Percentiles rank a stretch among this genome's conserved stretches.
These are phyloP conservation scores for Lentinula sp. DNA, from an alignment of 768 basidiomycete species.

Conservation along the genomic window DNA sequence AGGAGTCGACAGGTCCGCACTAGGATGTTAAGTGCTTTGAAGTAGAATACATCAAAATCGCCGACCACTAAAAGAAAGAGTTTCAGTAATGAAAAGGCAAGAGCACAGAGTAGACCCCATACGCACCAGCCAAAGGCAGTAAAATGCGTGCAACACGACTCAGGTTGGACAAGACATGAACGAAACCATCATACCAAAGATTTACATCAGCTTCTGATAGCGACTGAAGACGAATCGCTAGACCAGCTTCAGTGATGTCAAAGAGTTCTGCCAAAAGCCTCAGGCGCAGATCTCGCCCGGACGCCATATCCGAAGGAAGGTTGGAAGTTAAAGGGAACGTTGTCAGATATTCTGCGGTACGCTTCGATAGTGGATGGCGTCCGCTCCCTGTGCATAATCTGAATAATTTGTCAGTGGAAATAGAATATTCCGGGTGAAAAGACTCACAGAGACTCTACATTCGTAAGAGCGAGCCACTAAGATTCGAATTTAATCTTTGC, in stretches of 20 bases:
- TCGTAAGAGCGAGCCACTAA: conserved; percentile 29
- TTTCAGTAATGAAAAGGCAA: not conserved
- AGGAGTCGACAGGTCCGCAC: conserved; percentile 4
- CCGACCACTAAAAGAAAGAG: conserved; percentile 2
- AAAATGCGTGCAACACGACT: conserved; percentile 11
- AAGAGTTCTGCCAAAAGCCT: conserved; percentile 25
- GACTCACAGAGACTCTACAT: conserved; percentile 27
- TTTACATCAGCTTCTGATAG: conserved; percentile 19
- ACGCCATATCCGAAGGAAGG: conserved; percentile 15
- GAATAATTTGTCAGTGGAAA: not conserved
- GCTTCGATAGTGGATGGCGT: conserved; percentile 28
- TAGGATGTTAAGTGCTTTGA: conserved; percentile 1
- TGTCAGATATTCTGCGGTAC: conserved; percentile 17
- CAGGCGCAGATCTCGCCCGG: conserved; percentile 26
- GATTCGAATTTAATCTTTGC: conserved; percentile 4
- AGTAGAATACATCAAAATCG: conserved; percentile 8
- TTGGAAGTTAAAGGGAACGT: conserved; percentile 21
- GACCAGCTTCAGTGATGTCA: conserved; percentile 20
- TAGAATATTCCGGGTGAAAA: not conserved
- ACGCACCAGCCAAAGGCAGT: conserved; percentile 8
- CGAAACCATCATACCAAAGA: conserved; percentile 2
- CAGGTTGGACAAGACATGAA: conserved; percentile 18
- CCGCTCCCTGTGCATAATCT: conserved; percentile 32
- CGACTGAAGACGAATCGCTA: conserved; percentile 17
- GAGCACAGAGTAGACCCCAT: not conserved